phyloP scores from a whole-genome alignment of 2,329 filamentous ascomycete genomes.

The Fusarium liriodendri region DNA sequence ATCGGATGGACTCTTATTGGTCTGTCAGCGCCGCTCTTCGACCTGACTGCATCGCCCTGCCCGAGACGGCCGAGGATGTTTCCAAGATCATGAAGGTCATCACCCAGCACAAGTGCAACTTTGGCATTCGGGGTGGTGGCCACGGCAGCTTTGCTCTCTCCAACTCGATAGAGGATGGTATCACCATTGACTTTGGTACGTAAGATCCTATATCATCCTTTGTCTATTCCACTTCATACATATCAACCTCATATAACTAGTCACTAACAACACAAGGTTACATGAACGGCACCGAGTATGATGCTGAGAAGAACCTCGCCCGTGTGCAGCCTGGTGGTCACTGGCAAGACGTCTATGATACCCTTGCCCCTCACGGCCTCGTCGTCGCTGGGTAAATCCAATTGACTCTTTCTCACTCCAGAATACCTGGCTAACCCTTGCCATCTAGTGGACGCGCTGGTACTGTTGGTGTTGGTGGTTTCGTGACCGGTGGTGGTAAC shows the following conservation, averaged over 20 bases:
- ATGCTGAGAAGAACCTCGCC: constrained; percentile 44
- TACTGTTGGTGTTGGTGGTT: constrained; percentile 51
- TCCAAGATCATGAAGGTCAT: constrained; percentile 50
- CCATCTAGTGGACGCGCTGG: constrained; percentile 47
- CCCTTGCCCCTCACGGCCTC: constrained; percentile 47
- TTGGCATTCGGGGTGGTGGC: constrained; percentile 54
- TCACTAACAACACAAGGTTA: constrained; percentile 31
- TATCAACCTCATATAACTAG: background rate
- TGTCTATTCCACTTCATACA: background rate
- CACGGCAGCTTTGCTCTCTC: constrained; percentile 48
- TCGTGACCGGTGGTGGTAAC: constrained; percentile 51
- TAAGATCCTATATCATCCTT: background rate
- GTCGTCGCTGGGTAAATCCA: constrained; percentile 43
- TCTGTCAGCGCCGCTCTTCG: constrained; percentile 49
- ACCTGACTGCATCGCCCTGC: constrained; percentile 52
- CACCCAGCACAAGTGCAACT: constrained; percentile 44
- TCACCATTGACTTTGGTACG: constrained; percentile 52
- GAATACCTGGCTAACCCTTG: background rate
- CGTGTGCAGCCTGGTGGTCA: constrained; percentile 50
- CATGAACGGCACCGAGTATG: constrained; percentile 46
- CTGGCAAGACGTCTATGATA: constrained; percentile 53
- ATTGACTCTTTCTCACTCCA: background rate
- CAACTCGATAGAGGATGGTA: constrained; percentile 51
- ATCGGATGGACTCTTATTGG: constrained; percentile 51
- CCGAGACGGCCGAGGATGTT: constrained; percentile 50